Conservation (phyloP, 2,329 filamentous ascomycete genomes). For the Diaporthe amygdali region DNA sequence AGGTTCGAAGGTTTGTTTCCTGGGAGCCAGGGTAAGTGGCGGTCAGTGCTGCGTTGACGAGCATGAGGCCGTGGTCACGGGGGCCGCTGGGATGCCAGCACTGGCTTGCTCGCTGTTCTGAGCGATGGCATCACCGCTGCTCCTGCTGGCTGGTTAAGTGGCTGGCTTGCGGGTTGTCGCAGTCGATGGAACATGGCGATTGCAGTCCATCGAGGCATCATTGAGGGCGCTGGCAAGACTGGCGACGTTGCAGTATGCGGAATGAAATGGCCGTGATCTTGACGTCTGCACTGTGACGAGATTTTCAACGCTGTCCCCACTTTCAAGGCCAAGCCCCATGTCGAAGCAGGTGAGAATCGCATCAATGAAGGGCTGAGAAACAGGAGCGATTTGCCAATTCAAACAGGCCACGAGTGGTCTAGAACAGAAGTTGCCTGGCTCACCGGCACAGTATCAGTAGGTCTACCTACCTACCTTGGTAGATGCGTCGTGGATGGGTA, state of each 20-base stretch:
- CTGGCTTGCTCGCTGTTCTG: not conserved
- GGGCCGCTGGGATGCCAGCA: not conserved
- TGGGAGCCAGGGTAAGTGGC: slow-evolving; percentile 2
- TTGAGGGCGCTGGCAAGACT: not conserved
- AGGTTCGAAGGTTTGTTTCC: not conserved
- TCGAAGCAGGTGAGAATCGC: not conserved
- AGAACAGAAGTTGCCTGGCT: slow-evolving; percentile 10
- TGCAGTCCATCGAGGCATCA: not conserved
- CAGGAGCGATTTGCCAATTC: not conserved
- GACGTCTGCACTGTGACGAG: slow-evolving; percentile 14
- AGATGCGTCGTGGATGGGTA: not conserved
- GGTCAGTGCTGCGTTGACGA: slow-evolving; percentile 18
- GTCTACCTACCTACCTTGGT: not conserved
- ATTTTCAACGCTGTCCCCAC: slow-evolving; percentile 14
- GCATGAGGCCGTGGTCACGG: slow-evolving; percentile 17
- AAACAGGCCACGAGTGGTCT: slow-evolving; percentile 16
- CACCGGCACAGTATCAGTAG: not conserved
- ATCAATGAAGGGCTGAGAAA: slow-evolving; percentile 16
- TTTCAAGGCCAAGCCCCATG: slow-evolving; percentile 15
- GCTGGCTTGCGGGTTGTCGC: too few species aligned
- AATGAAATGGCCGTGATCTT: not conserved
- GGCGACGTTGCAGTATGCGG: not conserved
- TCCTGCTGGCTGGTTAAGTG: not conserved
- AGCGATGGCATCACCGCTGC: not conserved
- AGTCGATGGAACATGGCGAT: not conserved